Percentiles rank a stretch among this genome's conserved stretches.
These are phyloP conservation scores for Geotrichum histeridarum DNA, from an alignment of 1,139 yeast genomes.

Conservation along the genomic window DNA sequence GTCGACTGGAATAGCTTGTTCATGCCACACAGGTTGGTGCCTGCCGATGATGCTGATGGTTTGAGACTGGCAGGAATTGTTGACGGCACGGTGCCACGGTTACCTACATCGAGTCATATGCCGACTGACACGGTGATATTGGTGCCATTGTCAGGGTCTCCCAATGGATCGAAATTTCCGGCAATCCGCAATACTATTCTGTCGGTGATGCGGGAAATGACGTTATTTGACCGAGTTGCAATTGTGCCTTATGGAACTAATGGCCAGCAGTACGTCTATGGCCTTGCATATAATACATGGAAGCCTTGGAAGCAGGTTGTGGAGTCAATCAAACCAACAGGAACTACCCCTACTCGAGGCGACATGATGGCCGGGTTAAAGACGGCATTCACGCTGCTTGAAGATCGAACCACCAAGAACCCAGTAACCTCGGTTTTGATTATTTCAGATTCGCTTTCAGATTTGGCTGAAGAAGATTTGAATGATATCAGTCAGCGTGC, in stretches of 20 bases:
- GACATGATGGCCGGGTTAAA: constrained; percentile 19
- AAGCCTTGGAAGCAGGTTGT: constrained; percentile 19
- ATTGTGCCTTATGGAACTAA: constrained; percentile 24
- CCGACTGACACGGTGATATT: constrained; percentile 26
- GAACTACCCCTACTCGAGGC: constrained; percentile 17
- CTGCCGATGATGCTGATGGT: constrained; percentile 14
- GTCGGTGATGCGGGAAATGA: constrained; percentile 21
- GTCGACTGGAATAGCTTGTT: constrained; percentile 17
- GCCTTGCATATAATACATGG: constrained; percentile 19
- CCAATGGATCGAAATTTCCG: constrained; percentile 23
- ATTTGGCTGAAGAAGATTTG: not conserved
- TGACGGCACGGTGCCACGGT: constrained; percentile 4
- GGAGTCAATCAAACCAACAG: constrained; percentile 19
- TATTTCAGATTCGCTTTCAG: constrained; percentile 20
- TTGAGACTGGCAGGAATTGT: constrained; percentile 9
- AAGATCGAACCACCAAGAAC: constrained; percentile 15
- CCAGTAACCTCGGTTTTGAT: constrained; percentile 20
- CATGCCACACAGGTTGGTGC: constrained; percentile 14
- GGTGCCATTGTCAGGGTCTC: constrained; percentile 24
- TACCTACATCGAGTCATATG: constrained; percentile 18
- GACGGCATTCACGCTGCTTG: constrained; percentile 14
- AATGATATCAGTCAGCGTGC: constrained; percentile 4
- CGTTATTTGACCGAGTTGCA: constrained; percentile 24
- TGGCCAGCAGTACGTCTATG: constrained; percentile 10
- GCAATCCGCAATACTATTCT: constrained; percentile 20